phyloP scores from a whole-genome alignment of 306 rosid species.

The Citrullus amarus region DNA sequence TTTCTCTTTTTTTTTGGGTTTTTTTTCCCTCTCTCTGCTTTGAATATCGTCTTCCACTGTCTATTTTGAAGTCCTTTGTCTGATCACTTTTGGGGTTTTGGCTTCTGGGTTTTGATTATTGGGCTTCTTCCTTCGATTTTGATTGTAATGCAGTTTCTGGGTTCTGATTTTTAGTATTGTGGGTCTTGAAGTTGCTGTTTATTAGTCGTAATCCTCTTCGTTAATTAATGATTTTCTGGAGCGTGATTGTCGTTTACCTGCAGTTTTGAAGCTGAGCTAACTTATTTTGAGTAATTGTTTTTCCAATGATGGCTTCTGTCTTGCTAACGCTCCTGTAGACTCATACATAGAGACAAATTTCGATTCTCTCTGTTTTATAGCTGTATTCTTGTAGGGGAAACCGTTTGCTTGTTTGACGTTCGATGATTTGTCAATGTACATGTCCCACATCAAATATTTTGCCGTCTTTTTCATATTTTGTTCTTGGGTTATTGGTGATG shows the following conservation, averaged over 20 bases:
- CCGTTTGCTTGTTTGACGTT: neutral
- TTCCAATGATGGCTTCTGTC: neutral
- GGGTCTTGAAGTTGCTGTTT: neutral
- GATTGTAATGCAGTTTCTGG: constrained; percentile 5
- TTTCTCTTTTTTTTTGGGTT: neutral
- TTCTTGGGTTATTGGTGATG: neutral
- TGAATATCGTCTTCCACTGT: neutral
- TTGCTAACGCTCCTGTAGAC: neutral
- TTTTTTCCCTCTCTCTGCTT: neutral
- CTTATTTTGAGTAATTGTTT: neutral
- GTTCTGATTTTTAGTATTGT: neutral
- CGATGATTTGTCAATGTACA: neutral
- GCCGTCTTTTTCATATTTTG: neutral
- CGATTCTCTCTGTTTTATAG: neutral
- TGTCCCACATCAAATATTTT: neutral
- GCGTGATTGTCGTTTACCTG: neutral
- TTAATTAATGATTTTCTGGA: neutral
- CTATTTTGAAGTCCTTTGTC: neutral
- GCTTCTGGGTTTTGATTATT: neutral
- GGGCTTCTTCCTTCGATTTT: neutral
- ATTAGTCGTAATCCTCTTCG: neutral
- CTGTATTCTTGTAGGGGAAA: neutral
- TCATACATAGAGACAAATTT: neutral
- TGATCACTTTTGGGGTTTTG: constrained; percentile 2
- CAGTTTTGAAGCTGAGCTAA: neutral